phyloP scores from a whole-genome alignment of 116 monocot genomes.

The Papilionanthe hybrid region DNA sequence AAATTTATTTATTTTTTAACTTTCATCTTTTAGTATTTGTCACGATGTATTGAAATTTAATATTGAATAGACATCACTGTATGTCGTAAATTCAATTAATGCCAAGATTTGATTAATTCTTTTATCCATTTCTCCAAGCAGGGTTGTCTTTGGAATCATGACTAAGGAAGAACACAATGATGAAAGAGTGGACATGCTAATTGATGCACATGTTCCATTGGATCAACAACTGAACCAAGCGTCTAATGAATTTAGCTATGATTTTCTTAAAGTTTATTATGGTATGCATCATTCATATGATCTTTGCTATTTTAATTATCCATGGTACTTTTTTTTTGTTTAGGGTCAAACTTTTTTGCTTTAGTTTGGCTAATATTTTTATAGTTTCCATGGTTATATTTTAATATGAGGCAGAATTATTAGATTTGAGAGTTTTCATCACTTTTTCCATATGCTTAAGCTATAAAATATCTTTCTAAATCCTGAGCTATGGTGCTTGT shows the following conservation, averaged over 20 bases:
- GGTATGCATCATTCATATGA: slow-evolving; percentile 31
- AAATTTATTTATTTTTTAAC: too few species aligned
- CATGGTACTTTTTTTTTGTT: neutral
- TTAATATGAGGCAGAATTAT: neutral
- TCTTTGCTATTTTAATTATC: neutral
- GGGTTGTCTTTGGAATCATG: neutral
- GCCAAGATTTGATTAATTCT: neutral
- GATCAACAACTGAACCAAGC: slow-evolving; percentile 10
- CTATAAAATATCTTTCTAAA: neutral
- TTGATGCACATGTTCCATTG: slow-evolving; percentile 32
- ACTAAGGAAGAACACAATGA: slow-evolving; percentile 20
- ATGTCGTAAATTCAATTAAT: neutral
- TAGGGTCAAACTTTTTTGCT: neutral
- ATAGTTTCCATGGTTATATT: neutral
- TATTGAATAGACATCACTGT: too few species aligned
- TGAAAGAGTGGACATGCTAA: slow-evolving; percentile 50
- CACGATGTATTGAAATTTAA: too few species aligned
- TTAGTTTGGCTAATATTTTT: neutral
- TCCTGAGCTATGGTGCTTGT: neutral
- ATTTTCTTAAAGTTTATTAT: slow-evolving; percentile 80
- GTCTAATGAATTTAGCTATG: slow-evolving; percentile 36
- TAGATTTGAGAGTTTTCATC: neutral
- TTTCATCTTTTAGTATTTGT: too few species aligned
- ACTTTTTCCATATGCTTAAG: neutral
- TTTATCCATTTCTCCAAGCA: neutral